These are phyloP conservation scores for Kazachstania kunashirensis DNA, from an alignment of 805 yeast genomes.

Conservation along the genomic window DNA sequence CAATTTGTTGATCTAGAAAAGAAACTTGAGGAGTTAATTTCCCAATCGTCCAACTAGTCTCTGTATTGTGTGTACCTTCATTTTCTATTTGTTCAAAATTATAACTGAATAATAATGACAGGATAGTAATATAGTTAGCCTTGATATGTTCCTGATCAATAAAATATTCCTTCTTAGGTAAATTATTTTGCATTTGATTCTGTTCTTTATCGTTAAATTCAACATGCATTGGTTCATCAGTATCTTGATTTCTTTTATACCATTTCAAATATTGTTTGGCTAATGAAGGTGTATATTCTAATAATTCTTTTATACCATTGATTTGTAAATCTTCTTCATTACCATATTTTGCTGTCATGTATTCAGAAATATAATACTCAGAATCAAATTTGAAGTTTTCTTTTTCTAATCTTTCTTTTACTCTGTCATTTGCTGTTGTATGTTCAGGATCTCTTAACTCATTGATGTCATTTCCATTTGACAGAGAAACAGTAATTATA, in stretches of 20 bases:
- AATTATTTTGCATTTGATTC: slow-evolving; percentile 48
- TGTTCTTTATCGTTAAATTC: slow-evolving; percentile 54
- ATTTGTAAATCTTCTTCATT: slow-evolving; percentile 43
- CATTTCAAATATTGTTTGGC: slow-evolving; percentile 38
- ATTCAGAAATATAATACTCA: slow-evolving; percentile 82
- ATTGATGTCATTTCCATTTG: slow-evolving; percentile 86
- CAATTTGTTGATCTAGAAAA: slow-evolving; percentile 53
- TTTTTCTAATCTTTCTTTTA: slow-evolving; percentile 53
- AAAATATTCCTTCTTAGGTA: slow-evolving; percentile 57
- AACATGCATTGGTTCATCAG: slow-evolving; percentile 32
- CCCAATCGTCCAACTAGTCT: slow-evolving; percentile 92
- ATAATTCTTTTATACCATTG: slow-evolving; percentile 34
- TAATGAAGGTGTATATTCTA: slow-evolving; percentile 46
- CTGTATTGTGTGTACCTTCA: slow-evolving; percentile 62
- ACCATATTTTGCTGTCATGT: slow-evolving; percentile 47
- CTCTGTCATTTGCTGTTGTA: slow-evolving; percentile 46
- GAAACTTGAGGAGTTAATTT: slow-evolving; percentile 72
- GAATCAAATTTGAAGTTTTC: slow-evolving; percentile 76
- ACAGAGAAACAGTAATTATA: slow-evolving; percentile 52
- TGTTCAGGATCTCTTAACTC: slow-evolving; percentile 77
- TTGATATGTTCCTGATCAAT: slow-evolving; percentile 36
- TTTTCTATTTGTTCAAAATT: slow-evolving; percentile 69
- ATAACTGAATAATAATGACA: slow-evolving; percentile 63
- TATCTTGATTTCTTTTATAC: slow-evolving; percentile 34
- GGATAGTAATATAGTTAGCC: slow-evolving; percentile 50